These are phyloP conservation scores for Kazachstania kunashirensis DNA, from an alignment of 805 yeast genomes.

Conservation along the genomic window DNA sequence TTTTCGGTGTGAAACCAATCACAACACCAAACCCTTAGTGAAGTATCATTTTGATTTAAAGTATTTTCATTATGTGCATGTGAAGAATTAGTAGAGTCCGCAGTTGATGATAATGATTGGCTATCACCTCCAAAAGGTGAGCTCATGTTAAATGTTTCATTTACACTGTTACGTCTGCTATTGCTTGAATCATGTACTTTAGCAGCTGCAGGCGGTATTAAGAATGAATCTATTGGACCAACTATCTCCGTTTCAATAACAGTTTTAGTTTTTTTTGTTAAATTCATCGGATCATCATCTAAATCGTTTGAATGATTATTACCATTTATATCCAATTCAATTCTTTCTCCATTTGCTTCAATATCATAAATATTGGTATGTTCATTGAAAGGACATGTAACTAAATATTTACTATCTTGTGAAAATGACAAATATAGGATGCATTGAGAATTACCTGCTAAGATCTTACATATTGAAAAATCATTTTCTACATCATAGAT, in stretches of 20 bases:
- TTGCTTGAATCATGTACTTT: background rate
- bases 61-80: background rate
- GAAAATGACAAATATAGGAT: constrained; percentile 70
- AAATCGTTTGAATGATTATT: background rate
- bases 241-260: constrained; percentile 17
- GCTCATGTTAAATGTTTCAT: background rate
- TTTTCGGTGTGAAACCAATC: constrained; percentile 56
- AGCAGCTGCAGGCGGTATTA: constrained; percentile 8
- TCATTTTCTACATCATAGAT: constrained; percentile 54
- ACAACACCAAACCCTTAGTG: constrained; percentile 43
- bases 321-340: constrained; percentile 7
- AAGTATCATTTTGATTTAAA: constrained; percentile 5
- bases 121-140: constrained; percentile 1
- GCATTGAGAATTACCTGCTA: constrained; percentile 41
- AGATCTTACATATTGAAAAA: constrained; percentile 31
- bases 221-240: constrained; percentile 25
- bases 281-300: constrained; percentile 4
- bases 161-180: background rate
- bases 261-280: background rate
- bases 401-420: constrained; percentile 52
- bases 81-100: background rate
- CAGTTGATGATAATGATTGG: constrained; percentile 3
- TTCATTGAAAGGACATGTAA: constrained; percentile 67
- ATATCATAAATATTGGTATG: constrained; percentile 63
- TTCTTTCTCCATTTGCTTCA: constrained; percentile 27